Evolutionary conservation across 1,139 yeast genomes (phyloP).

Genomic region (Protomyces arabidopsidicola): DNA sequence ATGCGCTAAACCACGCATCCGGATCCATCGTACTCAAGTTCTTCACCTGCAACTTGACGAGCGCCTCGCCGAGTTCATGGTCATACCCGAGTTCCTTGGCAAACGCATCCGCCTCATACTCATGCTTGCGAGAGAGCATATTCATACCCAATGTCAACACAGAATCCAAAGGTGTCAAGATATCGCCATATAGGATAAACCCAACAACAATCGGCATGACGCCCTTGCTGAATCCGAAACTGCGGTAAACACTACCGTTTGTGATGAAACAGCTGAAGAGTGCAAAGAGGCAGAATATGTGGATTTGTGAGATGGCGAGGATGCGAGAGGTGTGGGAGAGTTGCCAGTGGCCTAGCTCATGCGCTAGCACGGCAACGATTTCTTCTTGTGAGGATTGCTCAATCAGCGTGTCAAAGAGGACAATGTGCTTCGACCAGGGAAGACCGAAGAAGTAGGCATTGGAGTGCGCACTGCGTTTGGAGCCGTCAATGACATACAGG

Average conservation of each 20-base stretch:
- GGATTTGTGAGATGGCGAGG: conserved; percentile 59
- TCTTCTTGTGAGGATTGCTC: conserved; percentile 71
- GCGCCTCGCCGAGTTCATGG: conserved; percentile 61
- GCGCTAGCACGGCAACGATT: conserved; percentile 91
- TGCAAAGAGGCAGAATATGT: conserved; percentile 60
- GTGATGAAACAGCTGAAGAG: conserved; percentile 73
- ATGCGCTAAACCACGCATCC: conserved; percentile 83
- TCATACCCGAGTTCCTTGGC: conserved; percentile 72
- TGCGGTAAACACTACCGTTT: conserved; percentile 66
- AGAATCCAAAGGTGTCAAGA: conserved; percentile 72
- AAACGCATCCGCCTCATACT: conserved; percentile 71
- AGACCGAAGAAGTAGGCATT: conserved; percentile 93
- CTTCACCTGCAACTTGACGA: conserved; percentile 70
- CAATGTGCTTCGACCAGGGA: conserved; percentile 96
- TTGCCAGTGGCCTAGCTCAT: conserved; percentile 97
- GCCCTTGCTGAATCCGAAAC: conserved; percentile 63
- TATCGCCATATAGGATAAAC: conserved; percentile 58
- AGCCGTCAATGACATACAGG: conserved; percentile 86
- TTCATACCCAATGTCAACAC: conserved; percentile 62
- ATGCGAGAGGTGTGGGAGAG: conserved; percentile 74
- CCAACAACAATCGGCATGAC: conserved; percentile 67
- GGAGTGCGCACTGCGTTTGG: conserved; percentile 91
- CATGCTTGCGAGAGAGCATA: conserved; percentile 72
- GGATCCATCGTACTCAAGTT: conserved; percentile 81
- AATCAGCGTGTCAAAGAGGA: conserved; percentile 82